Evolutionary conservation across 2,329 filamentous ascomycete genomes (phyloP).

Genomic region (Pyrenochaeta sp.): DNA sequence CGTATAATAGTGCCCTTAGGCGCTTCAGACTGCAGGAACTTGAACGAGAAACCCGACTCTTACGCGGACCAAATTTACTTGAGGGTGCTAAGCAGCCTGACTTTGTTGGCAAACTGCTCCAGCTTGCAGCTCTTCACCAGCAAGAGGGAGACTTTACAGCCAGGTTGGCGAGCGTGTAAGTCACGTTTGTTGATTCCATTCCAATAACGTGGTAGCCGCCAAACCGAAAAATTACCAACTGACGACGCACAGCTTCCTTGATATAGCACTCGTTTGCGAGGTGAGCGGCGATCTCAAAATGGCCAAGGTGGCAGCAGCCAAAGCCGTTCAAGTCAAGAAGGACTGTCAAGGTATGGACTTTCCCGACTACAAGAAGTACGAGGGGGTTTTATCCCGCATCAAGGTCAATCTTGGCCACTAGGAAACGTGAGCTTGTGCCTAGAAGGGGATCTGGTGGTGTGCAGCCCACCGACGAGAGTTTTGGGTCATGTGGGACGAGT

Average conservation of each 20-base stretch:
- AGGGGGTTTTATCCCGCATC: conserved; percentile 33
- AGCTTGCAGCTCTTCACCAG: conserved; percentile 38
- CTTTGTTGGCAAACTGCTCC: conserved; percentile 33
- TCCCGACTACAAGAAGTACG: conserved; percentile 32
- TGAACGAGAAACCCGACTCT: conserved; percentile 35
- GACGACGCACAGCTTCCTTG: conserved; percentile 35
- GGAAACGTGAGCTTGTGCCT: neutral
- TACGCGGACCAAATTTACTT: conserved; percentile 23
- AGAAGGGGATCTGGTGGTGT: neutral
- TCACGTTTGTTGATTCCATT: neutral
- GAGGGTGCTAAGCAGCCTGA: conserved; percentile 19
- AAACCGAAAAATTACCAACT: neutral
- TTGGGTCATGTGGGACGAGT: too few relatives aligned
- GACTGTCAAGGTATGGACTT: conserved; percentile 41
- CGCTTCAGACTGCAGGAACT: conserved; percentile 44
- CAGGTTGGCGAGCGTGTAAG: conserved; percentile 38
- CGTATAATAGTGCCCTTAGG: conserved; percentile 40
- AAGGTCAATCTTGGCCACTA: conserved; percentile 9
- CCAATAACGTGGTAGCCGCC: neutral
- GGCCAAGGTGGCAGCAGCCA: conserved; percentile 29
- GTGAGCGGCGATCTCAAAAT: conserved; percentile 27
- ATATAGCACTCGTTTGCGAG: conserved; percentile 45
- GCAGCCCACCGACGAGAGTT: too few relatives aligned
- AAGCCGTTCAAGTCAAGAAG: conserved; percentile 38
- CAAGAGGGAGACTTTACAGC: conserved; percentile 35